Conservation (phyloP, 768 basidiomycete genomes). For the Calocybe gangraenosa region DNA sequence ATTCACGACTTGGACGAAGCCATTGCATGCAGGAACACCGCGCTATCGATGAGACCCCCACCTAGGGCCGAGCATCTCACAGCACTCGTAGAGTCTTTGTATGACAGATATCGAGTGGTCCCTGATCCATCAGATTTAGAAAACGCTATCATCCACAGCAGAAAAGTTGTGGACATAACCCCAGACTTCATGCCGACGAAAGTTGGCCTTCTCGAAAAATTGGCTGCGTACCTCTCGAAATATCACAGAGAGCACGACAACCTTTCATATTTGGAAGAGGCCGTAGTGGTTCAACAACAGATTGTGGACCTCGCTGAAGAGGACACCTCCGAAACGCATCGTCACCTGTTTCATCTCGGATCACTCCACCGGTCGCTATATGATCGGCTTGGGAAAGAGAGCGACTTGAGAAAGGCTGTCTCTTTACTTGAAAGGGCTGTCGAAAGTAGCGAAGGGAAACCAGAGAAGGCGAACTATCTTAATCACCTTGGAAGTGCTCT, state of each 20-base stretch:
- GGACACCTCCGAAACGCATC: too few species aligned
- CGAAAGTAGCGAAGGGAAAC: not conserved
- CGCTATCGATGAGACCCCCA: not conserved
- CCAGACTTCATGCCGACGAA: conserved; percentile 1
- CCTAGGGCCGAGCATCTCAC: not conserved
- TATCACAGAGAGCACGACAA: not conserved
- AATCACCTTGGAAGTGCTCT: not conserved
- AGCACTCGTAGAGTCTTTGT: not conserved
- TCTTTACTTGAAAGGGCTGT: not conserved
- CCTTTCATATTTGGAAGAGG: too few species aligned
- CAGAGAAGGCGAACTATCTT: not conserved
- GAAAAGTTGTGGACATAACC: not conserved
- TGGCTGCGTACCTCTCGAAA: not conserved
- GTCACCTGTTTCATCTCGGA: too few species aligned
- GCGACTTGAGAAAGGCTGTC: not conserved
- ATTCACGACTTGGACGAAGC: not conserved
- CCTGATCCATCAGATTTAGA: not conserved
- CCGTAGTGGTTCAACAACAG: too few species aligned
- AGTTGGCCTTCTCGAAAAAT: not conserved
- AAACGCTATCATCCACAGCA: not conserved
- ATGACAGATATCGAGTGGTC: not conserved
- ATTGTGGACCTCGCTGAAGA: too few species aligned
- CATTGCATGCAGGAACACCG: too few species aligned
- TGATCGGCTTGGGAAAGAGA: too few species aligned
- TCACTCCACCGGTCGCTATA: too few species aligned